Evolutionary conservation across 805 yeast species (phyloP).

Genomic region (Trichomonascus vanleenenianus): DNA sequence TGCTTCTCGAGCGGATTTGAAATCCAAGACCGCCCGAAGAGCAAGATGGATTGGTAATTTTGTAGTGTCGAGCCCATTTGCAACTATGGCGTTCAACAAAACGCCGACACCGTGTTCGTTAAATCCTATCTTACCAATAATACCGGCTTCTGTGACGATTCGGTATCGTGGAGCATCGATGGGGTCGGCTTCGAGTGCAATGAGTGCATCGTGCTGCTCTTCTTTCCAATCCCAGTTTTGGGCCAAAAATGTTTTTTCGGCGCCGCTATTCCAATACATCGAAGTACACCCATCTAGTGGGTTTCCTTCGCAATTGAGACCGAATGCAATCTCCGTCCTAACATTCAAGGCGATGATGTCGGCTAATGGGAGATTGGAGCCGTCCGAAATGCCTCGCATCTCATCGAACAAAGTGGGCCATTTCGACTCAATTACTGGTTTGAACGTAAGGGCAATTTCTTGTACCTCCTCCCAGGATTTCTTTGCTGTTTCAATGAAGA

Average conservation of each 20-base stretch:
- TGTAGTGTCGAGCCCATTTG: slow-evolving; percentile 24
- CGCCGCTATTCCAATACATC: slow-evolving; percentile 21
- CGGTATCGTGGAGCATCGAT: slow-evolving; percentile 22
- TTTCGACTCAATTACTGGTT: slow-evolving; percentile 23
- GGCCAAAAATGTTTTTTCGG: slow-evolving; percentile 21
- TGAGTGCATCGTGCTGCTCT: slow-evolving; percentile 22
- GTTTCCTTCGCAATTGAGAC: slow-evolving; percentile 9
- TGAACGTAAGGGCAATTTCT: slow-evolving; percentile 23
- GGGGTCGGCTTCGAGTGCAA: slow-evolving; percentile 24
- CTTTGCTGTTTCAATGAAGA: slow-evolving; percentile 21
- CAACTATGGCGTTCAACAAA: slow-evolving; percentile 28
- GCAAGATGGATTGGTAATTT: slow-evolving; percentile 34
- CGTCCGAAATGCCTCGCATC: slow-evolving; percentile 33
- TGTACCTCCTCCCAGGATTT: slow-evolving; percentile 28
- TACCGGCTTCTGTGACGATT: slow-evolving; percentile 31
- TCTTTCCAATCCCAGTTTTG: slow-evolving; percentile 40
- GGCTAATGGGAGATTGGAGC: slow-evolving; percentile 26
- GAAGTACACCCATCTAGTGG: slow-evolving; percentile 35
- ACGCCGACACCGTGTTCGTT: slow-evolving; percentile 30
- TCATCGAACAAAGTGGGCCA: slow-evolving; percentile 31
- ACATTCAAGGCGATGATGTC: slow-evolving; percentile 35
- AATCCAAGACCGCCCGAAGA: slow-evolving; percentile 29
- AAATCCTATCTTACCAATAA: slow-evolving; percentile 31
- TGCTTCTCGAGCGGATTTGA: slow-evolving; percentile 20
- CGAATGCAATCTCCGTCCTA: slow-evolving; percentile 33